These are phyloP conservation scores for maize (Zea mays) DNA, from an alignment of 176 grass and related monocot genomes.

Conservation along the genomic window Zm-B73-REFERENCE-NAM-5.0 NC_050099.1:146705001-146705500, in stretches of 20 bases:
- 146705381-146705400: slow-evolving; percentile 18
- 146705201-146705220: neutral
- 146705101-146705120: neutral
- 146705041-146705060: neutral
- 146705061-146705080: neutral
- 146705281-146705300: slow-evolving; percentile 16
- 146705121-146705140: neutral
- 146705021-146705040: neutral
- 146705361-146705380: neutral
- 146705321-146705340: neutral
- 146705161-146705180: neutral
- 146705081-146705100: neutral
- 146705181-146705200: too few relatives aligned
- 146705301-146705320: slow-evolving; percentile 2
- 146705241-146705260: neutral
- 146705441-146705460: slow-evolving; percentile 30
- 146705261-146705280: neutral
- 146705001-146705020: neutral
- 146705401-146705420: slow-evolving; percentile 30
- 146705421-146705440: slow-evolving; percentile 36
- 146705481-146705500: slow-evolving; percentile 25
- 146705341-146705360: slow-evolving; percentile 28
- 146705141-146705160: neutral
- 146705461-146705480: slow-evolving; percentile 20
- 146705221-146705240: neutral